Base-by-base conservation (phyloP, 371 early-diverging fungal genomes). In the Mucor racemosus region DNA sequence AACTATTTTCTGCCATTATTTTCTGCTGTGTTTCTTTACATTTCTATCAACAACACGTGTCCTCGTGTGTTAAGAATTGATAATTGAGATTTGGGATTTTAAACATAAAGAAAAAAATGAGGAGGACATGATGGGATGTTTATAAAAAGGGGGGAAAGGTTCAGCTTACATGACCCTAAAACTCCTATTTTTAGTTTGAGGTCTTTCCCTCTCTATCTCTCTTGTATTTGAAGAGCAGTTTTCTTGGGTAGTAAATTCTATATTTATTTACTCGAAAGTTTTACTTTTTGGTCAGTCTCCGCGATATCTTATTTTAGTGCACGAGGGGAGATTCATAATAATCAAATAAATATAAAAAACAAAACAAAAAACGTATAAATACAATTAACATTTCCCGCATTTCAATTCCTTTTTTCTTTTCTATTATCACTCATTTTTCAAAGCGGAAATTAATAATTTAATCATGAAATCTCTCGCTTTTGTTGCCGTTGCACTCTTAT, bases 401-500 rank as follows among this genome's bases (percentile, higher is more conserved):
- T 35, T 34, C 53, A 53, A 31, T 53, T 35, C 59, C 42, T 63
- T 59, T 60, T 56, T 64, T 60, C 53, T 26, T 36, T 26, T 34
- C 33, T 60, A 44, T 34, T 60, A 42, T 58, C n/a, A 41, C 31
- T 56, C 34, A 36, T 58, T 59, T 59, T 63, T 66, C 31, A 38
- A 38, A 53, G 53, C 53, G 53, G 53, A 53, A 53, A 53, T 53
- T 53, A 53, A 21, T 17, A 54, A 9, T 13, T n/a, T 38, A 38
- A 63, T 10, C 54, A 76, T 77, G 77, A 77, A 67, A 62, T 65
- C 74, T 34, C 69, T 74, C 61, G 35, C 69, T 21, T 55, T 68
- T 42, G 55, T 74, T 21, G 69, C 74, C 17, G 10, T 74, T 34
- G 48, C 72, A 34, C 33, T 64, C 33, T 38, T 77, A 33, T 36